Conservation (phyloP, 2,329 filamentous ascomycete species). For the Arachnomyces sp. region DNA sequence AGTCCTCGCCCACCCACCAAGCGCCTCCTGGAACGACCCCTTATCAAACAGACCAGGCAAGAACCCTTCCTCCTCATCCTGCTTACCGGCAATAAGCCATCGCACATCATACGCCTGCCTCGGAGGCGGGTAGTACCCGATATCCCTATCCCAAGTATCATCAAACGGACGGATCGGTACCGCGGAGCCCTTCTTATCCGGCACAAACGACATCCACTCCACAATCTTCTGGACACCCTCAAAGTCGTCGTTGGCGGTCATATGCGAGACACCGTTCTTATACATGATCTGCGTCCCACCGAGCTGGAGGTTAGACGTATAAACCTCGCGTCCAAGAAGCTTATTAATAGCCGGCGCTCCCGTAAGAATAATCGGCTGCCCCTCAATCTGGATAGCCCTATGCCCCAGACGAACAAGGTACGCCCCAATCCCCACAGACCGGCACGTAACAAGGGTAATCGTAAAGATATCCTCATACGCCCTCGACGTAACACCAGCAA, state of each 20-base stretch:
- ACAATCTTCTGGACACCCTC: slow-evolving; percentile 97
- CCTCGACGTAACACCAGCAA: slow-evolving; percentile 91
- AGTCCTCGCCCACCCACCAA: slow-evolving; percentile 93
- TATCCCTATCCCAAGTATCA: slow-evolving; percentile 87
- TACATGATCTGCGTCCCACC: slow-evolving; percentile 99
- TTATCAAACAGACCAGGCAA: slow-evolving; percentile 89
- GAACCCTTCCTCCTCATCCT: slow-evolving; percentile 71
- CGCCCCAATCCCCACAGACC: slow-evolving; percentile 97
- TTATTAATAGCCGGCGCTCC: slow-evolving; percentile 98
- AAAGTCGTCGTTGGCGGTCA: slow-evolving; percentile 96
- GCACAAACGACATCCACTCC: slow-evolving; percentile 94
- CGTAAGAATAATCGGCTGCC: slow-evolving; percentile 96
- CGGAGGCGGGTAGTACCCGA: slow-evolving; percentile 68
- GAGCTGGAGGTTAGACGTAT: slow-evolving; percentile 97
- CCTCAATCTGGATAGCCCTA: slow-evolving; percentile 97
- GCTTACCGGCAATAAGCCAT: slow-evolving; percentile 83
- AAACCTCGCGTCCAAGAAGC: slow-evolving; percentile 92
- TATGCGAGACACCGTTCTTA: slow-evolving; percentile 98
- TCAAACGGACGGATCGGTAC: slow-evolving; percentile 82
- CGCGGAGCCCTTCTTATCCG: slow-evolving; percentile 86
- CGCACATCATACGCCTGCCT: slow-evolving; percentile 87
- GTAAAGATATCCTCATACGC: slow-evolving; percentile 99
- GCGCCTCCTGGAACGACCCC: slow-evolving; percentile 91
- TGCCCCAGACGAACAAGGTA: slow-evolving; percentile 97
- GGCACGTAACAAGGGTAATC: slow-evolving; percentile 91